Base-by-base conservation (phyloP, 2,329 filamentous ascomycete species). In the Ophiognomonia clavigignenti-juglandacearum region DNA sequence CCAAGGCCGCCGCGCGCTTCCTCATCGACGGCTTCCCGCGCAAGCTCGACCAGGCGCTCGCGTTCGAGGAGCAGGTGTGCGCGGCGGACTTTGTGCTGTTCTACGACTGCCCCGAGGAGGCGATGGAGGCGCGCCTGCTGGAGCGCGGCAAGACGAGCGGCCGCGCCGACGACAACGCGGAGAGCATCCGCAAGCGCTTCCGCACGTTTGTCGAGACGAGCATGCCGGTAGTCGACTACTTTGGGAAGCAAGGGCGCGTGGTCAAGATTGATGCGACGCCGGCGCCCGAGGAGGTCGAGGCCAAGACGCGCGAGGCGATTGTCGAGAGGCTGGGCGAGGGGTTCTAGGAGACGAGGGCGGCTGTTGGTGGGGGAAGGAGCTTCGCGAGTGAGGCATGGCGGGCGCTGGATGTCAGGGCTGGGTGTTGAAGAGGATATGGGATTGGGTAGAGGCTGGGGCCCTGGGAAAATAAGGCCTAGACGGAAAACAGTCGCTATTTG, bases 181-280 rank as follows among this genome's bases (percentile, higher is more conserved):
- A 96, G 70, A 90, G 84, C 61, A 98, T 97, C 66, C 85, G 87
- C 73, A 98, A 98, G 83, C 81, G 93, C 48, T 98, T 98, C 77
- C 83, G 82, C 63, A 91, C 86, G 4, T 98, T 97, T 63, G 74
- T 95, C 59, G 90, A 97, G 69, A 96, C 90, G 2, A 96, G 89
- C 70, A 96, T 97, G 92, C 93, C 93, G 22, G 93, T 97, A 39
- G 89, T 98, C 45, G 78, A 95, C 57, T 81, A 88, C 64, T 97
- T 86, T 65, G 83, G 85, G 61, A 74, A 75, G 59, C 74, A 91
- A 69, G 82, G 80, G 58, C 83, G 84, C 63, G 89, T 97, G 14
- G 80, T 95, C 64, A 87, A 83, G 71, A 77, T 97, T 37, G 75
- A 84, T 58, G 88, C 91, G 24, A 85, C 82, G 22, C 77, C 80